Percentiles rank a stretch among this genome's conserved stretches.
These are phyloP conservation scores for Blastocystis sp. DNA, from an alignment of 352 stramenopile species.

Conservation along the genomic window DNA sequence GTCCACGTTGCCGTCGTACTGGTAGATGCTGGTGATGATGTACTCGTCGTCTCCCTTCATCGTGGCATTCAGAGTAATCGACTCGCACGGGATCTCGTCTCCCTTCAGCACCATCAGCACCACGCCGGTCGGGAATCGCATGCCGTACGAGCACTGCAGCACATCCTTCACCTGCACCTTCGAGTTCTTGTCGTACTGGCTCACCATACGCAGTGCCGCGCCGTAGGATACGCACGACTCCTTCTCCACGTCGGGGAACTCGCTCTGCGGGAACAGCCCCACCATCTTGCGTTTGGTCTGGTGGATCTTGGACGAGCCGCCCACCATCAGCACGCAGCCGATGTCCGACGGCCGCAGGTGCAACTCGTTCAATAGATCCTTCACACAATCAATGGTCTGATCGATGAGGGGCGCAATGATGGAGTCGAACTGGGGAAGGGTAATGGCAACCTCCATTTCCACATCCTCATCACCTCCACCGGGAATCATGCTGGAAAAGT, in stretches of 20 bases:
- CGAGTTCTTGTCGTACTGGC: background rate
- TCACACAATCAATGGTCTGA: conserved; percentile 8
- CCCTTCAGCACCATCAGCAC: conserved; percentile 55
- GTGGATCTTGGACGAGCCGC: conserved; percentile 1
- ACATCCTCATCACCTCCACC: background rate
- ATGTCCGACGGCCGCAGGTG: conserved; percentile 9
- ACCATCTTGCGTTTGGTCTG: background rate
- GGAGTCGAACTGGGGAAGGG: background rate
- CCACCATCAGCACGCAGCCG: conserved; percentile 18
- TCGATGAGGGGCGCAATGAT: conserved; percentile 15
- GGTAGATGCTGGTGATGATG: conserved; percentile 46
- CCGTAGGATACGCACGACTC: conserved; percentile 26
- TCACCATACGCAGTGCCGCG: background rate
- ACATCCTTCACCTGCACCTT: background rate
- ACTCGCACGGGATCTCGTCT: background rate
- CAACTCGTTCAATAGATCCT: background rate
- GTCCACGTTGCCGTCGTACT: background rate
- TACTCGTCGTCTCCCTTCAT: background rate
- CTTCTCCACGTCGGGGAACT: conserved; percentile 23
- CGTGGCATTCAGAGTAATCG: background rate
- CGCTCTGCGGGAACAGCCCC: background rate
- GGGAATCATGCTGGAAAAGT: background rate
- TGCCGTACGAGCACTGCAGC: conserved; percentile 5
- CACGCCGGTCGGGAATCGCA: background rate
- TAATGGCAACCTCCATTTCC: background rate